These are phyloP conservation scores for Neurospora sp. DNA, from an alignment of 495 filamentous ascomycete species.

Conservation along the genomic window DNA sequence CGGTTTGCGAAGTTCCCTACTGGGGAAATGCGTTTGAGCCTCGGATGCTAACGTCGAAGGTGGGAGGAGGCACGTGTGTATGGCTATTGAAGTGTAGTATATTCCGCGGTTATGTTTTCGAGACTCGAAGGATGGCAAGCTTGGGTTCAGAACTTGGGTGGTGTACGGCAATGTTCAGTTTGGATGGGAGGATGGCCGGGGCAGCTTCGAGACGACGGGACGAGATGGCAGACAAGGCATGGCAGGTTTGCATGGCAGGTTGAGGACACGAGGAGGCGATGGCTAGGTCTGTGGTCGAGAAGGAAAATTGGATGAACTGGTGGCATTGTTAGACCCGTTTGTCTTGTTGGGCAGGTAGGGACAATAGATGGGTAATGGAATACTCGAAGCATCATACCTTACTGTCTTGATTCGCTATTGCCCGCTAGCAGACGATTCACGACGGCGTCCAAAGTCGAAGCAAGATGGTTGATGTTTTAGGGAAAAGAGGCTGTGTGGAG, in stretches of 20 bases:
- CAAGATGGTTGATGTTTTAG: neutral
- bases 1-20: neutral
- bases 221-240: neutral
- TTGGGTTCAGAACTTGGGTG: neutral
- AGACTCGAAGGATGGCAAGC: neutral
- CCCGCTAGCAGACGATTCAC: neutral
- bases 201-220: neutral
- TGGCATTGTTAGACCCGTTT: neutral
- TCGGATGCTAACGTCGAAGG: neutral
- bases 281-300: neutral
- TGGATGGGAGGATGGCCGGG: neutral
- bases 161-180: neutral
- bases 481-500: neutral
- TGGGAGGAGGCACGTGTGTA: neutral
- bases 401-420: neutral
- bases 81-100: neutral
- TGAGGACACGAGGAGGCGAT: neutral
- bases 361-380: neutral
- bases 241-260: neutral
- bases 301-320: neutral
- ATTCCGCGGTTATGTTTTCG: neutral
- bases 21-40: neutral
- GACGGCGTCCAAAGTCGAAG: neutral
- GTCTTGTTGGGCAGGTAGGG: neutral
- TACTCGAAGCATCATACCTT: neutral